Base-by-base conservation (phyloP, 1,139 yeast species). In the Pichia terricola region DNA sequence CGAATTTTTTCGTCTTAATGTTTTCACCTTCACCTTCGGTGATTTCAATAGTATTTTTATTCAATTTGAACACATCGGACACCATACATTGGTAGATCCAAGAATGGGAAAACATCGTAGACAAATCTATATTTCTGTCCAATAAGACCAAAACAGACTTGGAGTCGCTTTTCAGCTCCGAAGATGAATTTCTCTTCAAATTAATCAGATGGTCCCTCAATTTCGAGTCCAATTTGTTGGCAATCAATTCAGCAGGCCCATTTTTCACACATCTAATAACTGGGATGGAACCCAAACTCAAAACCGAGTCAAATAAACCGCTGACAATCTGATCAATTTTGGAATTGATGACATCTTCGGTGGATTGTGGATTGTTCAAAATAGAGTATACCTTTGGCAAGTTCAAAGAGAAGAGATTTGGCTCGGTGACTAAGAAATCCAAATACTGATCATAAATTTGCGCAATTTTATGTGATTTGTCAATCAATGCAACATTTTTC, bases 1-100 rank as follows among this genome's bases (percentile, higher is more conserved):
- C 98, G 58, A 81, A 82, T 48, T 75, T 73, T 53, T 81, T 80
- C 39, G 68, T 66, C 6, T 34, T 22, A 2, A 9, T n/a, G 68
- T 70, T 38, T 57, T 39, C 59, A 43, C 38, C 40, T 16, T 35
- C n/a, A 11, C 35, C 38, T 16, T 39, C 43, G 27, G 62, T 60
- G 39, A 87, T 73, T 10, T 84, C 77, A 50, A 86, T 80, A 38
- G 89, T 77, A 62, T 89, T 89, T 59, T 95, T 75, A 53, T 80
- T 76, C 55, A 91, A 71, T 45, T 77, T 75, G 62, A 94, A 86
- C 9, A 88, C 94, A 61, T 91, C 99, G 57, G 89, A 84, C 16
- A 91, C 94, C 77, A 91, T 81, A 57, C 96, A 88, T 66, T 91
- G 96, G 61, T 91, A 91, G 43, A 94, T 88, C 97, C 98, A 89